These are phyloP conservation scores for Diaporthe citriasiana DNA, from an alignment of 2,329 filamentous ascomycete species.

Conservation along the genomic window DNA sequence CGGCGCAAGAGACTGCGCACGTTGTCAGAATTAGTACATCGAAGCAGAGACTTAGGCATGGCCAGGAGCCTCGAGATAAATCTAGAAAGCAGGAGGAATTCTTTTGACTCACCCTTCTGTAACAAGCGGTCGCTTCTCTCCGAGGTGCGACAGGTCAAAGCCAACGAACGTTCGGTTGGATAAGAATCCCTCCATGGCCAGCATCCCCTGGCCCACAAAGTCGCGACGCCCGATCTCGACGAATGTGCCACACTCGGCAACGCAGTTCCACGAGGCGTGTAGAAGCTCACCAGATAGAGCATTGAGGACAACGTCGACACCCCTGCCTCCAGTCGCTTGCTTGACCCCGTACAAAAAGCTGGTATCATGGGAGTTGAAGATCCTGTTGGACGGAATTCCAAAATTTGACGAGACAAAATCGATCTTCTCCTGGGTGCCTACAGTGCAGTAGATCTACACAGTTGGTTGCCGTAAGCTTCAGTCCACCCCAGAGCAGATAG, in stretches of 20 bases:
- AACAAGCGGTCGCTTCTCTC: background rate
- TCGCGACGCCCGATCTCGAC: conserved; percentile 32
- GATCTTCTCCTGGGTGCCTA: conserved; percentile 15
- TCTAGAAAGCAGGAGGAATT: background rate
- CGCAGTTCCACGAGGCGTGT: conserved; percentile 25
- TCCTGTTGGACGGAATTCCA: conserved; percentile 1
- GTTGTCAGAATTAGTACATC: background rate
- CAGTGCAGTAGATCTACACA: conserved; percentile 1
- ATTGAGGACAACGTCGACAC: conserved; percentile 38
- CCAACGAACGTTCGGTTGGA: conserved; percentile 25
- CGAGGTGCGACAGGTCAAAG: background rate
- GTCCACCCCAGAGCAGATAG: background rate
- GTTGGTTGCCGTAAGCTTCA: background rate
- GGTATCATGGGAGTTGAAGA: conserved; percentile 24
- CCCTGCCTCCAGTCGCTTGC: conserved; percentile 6
- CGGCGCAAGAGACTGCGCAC: background rate
- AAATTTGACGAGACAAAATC: background rate
- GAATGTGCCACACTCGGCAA: conserved; percentile 21
- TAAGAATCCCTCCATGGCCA: conserved; percentile 18
- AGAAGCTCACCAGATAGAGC: conserved; percentile 25
- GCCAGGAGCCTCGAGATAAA: background rate
- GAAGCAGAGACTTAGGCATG: background rate
- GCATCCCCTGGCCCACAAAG: background rate
- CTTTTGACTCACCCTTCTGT: background rate
- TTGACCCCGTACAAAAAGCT: conserved; percentile 8